Evolutionary conservation across 108 stramenopile genomes (phyloP).

Genomic region (Cylindrotheca closterium): DNA sequence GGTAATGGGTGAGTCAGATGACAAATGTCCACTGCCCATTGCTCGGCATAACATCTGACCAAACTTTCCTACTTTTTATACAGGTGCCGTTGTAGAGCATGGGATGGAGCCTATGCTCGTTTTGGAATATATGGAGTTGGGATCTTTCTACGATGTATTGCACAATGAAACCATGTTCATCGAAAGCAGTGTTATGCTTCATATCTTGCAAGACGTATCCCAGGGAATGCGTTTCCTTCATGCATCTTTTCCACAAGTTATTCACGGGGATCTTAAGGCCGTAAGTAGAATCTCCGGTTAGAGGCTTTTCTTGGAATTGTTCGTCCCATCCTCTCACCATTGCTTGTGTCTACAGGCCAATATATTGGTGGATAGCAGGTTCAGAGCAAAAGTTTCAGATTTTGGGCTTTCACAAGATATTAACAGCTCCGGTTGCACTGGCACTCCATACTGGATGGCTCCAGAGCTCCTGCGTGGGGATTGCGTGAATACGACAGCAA

Average conservation of each 20-base stretch:
- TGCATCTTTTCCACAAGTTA: conserved; percentile 41
- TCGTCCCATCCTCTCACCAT: neutral
- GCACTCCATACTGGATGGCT: conserved; percentile 89
- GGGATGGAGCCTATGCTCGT: conserved; percentile 47
- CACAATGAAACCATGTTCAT: conserved; percentile 57
- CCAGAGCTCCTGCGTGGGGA: conserved; percentile 68
- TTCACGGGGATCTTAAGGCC: conserved; percentile 56
- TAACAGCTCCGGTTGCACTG: conserved; percentile 19
- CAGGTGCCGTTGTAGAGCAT: conserved; percentile 35
- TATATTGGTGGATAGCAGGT: conserved; percentile 41
- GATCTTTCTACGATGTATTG: conserved; percentile 53
- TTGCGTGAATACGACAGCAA: conserved; percentile 38
- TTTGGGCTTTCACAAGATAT: conserved; percentile 88
- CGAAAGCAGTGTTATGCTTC: conserved; percentile 47
- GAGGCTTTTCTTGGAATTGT: conserved; percentile 34
- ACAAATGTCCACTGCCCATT: neutral
- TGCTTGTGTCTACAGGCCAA: conserved; percentile 16
- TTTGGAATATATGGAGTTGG: conserved; percentile 64
- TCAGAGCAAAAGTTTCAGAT: conserved; percentile 51
- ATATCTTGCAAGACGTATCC: conserved; percentile 49
- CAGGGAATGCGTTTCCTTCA: conserved; percentile 61
- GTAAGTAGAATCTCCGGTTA: conserved; percentile 51
- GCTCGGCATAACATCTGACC: conserved; percentile 24
- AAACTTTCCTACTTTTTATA: conserved; percentile 2
- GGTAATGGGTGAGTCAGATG: conserved; percentile 29